Conservation (phyloP, 805 yeast species). For the Sugiyamaella boreocaroliniensis region DNA sequence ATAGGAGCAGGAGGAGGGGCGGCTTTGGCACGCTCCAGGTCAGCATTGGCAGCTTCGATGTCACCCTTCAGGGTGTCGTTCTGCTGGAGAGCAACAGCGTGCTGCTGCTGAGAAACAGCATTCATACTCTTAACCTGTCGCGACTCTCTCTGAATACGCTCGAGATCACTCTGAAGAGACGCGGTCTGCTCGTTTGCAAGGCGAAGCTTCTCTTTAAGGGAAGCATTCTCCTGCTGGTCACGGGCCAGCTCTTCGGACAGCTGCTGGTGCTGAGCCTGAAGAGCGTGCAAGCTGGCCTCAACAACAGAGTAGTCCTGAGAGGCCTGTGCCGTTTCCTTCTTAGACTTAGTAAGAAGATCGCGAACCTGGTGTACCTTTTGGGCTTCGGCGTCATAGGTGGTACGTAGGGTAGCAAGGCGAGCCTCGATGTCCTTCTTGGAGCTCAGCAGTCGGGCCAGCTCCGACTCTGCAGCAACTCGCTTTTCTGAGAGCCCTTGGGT, state of each 20-base stretch:
- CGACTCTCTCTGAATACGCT: slow-evolving; percentile 45
- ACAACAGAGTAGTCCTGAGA: slow-evolving; percentile 66
- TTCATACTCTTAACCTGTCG: slow-evolving; percentile 57
- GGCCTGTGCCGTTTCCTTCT: slow-evolving; percentile 60
- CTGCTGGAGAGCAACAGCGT: slow-evolving; percentile 53
- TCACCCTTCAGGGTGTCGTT: slow-evolving; percentile 24
- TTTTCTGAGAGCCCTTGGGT: slow-evolving; percentile 64
- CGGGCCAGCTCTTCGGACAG: slow-evolving; percentile 55
- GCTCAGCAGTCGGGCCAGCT: slow-evolving; percentile 58
- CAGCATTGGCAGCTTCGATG: slow-evolving; percentile 36
- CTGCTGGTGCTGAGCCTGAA: slow-evolving; percentile 56
- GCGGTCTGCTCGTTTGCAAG: slow-evolving; percentile 58
- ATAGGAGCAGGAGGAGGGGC: slow-evolving; percentile 11
- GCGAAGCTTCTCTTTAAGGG: slow-evolving; percentile 63
- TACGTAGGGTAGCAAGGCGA: slow-evolving; percentile 60
- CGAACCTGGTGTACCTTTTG: slow-evolving; percentile 70
- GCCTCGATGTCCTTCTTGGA: slow-evolving; percentile 65
- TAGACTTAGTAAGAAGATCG: slow-evolving; percentile 49
- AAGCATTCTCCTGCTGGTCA: slow-evolving; percentile 59
- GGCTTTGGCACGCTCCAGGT: slow-evolving; percentile 36
- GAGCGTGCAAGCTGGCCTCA: slow-evolving; percentile 71
- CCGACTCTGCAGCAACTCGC: slow-evolving; percentile 68
- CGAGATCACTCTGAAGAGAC: slow-evolving; percentile 51
- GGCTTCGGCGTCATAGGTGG: slow-evolving; percentile 72
- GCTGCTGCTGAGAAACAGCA: slow-evolving; percentile 63